Conservation (phyloP, 2,329 filamentous ascomycete species). For the Harringtonia aguacate region DNA sequence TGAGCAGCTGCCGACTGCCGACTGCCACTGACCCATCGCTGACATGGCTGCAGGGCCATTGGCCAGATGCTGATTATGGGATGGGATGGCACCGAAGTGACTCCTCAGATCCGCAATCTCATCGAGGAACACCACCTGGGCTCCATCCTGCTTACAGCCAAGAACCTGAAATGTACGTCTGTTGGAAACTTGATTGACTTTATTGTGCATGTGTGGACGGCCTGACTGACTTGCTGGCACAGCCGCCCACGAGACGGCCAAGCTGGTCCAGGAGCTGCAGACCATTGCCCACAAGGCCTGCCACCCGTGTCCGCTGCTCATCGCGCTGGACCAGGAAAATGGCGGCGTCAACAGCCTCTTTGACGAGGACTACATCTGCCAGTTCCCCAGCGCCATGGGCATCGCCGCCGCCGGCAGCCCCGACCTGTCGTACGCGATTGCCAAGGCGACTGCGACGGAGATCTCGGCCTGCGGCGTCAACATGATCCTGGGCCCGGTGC, state of each 20-base stretch:
- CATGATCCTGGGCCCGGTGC: slow-evolving; percentile 83
- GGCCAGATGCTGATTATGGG: slow-evolving; percentile 75
- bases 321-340: slow-evolving; percentile 94
- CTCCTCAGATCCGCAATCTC: slow-evolving; percentile 68
- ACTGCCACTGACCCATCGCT: slow-evolving; percentile 9
- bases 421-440: slow-evolving; percentile 78
- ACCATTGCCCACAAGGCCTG: slow-evolving; percentile 84
- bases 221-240: slow-evolving; percentile 12
- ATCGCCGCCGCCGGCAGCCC: slow-evolving; percentile 83
- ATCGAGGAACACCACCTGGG: slow-evolving; percentile 82
- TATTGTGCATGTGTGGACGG: not conserved
- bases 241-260: slow-evolving; percentile 87
- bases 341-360: slow-evolving; percentile 95
- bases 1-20: not conserved
- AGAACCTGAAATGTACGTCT: slow-evolving; percentile 67
- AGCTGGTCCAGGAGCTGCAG: slow-evolving; percentile 82
- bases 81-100: slow-evolving; percentile 76
- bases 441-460: slow-evolving; percentile 87
- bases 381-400: slow-evolving; percentile 96
- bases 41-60: slow-evolving; percentile 46
- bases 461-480: slow-evolving; percentile 91
- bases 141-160: slow-evolving; percentile 73
- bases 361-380: slow-evolving; percentile 89
- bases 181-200: slow-evolving; percentile 6
- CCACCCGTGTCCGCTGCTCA: slow-evolving; percentile 78